Evolutionary conservation across 140 eudicot species (phyloP).

Genomic region (Cichorium intybus): DNA sequence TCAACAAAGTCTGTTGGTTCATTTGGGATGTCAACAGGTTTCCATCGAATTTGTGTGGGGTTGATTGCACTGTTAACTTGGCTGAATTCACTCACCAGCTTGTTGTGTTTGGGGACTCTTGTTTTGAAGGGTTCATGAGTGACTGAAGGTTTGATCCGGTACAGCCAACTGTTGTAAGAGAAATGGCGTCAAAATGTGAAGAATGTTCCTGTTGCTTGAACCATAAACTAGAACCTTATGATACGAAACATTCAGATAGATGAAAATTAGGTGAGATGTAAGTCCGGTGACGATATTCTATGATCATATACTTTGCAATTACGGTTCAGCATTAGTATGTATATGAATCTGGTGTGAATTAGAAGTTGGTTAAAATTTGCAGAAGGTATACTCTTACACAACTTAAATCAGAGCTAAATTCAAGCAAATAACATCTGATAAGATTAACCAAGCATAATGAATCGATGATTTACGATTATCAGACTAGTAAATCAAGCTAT

Average conservation of each 20-base stretch:
- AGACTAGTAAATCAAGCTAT: background rate
- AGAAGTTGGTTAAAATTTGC: background rate
- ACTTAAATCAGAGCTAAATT: background rate
- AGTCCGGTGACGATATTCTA: background rate
- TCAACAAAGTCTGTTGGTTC: slow-evolving; percentile 73
- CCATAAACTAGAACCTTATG: slow-evolving; percentile 4
- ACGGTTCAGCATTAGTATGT: background rate
- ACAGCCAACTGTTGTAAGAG: slow-evolving; percentile 73
- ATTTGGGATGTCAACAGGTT: slow-evolving; percentile 64
- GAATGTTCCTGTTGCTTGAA: background rate
- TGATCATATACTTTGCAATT: background rate
- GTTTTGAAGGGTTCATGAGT: slow-evolving; percentile 94
- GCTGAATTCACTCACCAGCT: slow-evolving; percentile 84
- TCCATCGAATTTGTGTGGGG: slow-evolving; percentile 94
- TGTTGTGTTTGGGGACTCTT: slow-evolving; percentile 60
- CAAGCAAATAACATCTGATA: background rate
- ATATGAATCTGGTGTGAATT: background rate
- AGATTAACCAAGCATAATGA: background rate
- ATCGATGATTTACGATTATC: background rate
- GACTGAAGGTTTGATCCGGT: slow-evolving; percentile 94
- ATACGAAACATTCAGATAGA: background rate
- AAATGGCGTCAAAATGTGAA: background rate
- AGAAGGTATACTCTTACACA: background rate
- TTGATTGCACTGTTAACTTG: slow-evolving; percentile 70
- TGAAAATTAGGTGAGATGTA: background rate